Evolutionary conservation across 1,284 basidiomycete species (phyloP).

Genomic region (Cryptococcus sp.): DNA sequence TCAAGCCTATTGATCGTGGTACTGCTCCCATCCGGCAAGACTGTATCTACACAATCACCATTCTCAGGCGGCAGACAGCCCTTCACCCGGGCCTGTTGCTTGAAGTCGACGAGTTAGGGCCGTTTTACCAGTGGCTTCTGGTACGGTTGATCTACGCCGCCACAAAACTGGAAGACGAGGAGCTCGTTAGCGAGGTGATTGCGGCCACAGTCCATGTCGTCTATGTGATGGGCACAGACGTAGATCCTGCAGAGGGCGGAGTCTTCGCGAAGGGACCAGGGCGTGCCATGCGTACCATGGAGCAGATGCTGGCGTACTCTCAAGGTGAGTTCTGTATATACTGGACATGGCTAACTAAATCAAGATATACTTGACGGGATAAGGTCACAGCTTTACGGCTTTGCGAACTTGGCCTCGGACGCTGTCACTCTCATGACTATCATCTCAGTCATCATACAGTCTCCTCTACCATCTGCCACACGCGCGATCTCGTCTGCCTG

Average conservation of each 20-base stretch:
- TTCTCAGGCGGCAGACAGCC: slow-evolving; percentile 26
- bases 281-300: slow-evolving; percentile 16
- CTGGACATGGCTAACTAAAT: neutral
- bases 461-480: slow-evolving; percentile 16
- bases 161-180: neutral
- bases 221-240: slow-evolving; percentile 19
- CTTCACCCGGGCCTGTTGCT: slow-evolving; percentile 26
- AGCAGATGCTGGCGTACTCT: slow-evolving; percentile 23
- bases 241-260: slow-evolving; percentile 7
- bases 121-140: slow-evolving; percentile 43
- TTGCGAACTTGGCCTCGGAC: slow-evolving; percentile 15
- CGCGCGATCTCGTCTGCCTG: slow-evolving; percentile 12
- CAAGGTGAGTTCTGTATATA: slow-evolving; percentile 23
- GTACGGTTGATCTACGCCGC: slow-evolving; percentile 37
- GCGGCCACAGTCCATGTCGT: slow-evolving; percentile 18
- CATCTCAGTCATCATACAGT: slow-evolving; percentile 14
- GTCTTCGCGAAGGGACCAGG: slow-evolving; percentile 12
- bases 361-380: slow-evolving; percentile 12
- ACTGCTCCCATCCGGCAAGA: slow-evolving; percentile 20
- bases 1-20: slow-evolving; percentile 18
- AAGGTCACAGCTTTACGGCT: slow-evolving; percentile 11
- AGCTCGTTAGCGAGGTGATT: slow-evolving; percentile 4
- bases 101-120: slow-evolving; percentile 11
- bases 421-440: slow-evolving; percentile 13
- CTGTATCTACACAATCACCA: slow-evolving; percentile 30